Conservation (phyloP, 371 early-diverging fungal species). For the Mortierella sp. region DNA sequence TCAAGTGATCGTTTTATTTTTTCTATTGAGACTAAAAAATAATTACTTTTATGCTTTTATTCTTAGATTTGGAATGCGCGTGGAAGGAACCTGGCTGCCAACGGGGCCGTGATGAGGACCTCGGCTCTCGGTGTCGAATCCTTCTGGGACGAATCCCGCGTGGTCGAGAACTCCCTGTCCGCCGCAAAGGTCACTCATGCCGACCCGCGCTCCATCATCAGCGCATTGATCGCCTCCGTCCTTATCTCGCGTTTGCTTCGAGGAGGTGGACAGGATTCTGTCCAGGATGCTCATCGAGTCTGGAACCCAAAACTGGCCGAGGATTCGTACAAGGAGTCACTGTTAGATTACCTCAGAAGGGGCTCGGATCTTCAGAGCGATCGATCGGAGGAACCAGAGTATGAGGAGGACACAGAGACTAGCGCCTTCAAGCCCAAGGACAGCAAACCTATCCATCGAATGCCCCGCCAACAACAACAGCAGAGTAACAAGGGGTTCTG, state of each 20-base stretch:
- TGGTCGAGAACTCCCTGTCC: slow-evolving; percentile 69
- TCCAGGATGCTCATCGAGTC: slow-evolving; percentile 39
- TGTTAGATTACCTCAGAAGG: slow-evolving; percentile 42
- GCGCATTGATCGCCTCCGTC: slow-evolving; percentile 68
- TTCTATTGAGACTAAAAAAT: neutral
- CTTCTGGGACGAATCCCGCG: slow-evolving; percentile 74
- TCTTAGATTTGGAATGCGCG: slow-evolving; percentile 47
- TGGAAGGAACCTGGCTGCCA: slow-evolving; percentile 62
- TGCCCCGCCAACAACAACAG: neutral
- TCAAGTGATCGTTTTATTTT: neutral
- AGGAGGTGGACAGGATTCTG: slow-evolving; percentile 40
- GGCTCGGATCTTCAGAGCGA: slow-evolving; percentile 34
- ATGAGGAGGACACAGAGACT: slow-evolving; percentile 25
- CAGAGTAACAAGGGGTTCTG: neutral
- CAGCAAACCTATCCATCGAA: slow-evolving; percentile 10
- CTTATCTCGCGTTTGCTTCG: slow-evolving; percentile 69
- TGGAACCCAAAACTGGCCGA: slow-evolving; percentile 51
- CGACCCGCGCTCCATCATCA: slow-evolving; percentile 76
- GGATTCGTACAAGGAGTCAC: slow-evolving; percentile 26
- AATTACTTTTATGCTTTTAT: neutral
- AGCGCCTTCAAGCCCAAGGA: slow-evolving; percentile 30
- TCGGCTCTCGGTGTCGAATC: slow-evolving; percentile 69
- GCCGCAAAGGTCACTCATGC: slow-evolving; percentile 76
- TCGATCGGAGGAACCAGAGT: slow-evolving; percentile 24
- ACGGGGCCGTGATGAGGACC: slow-evolving; percentile 76